Evolutionary conservation across 2,329 filamentous ascomycete genomes (phyloP).

Genomic region (Botrytis byssoidea): DNA sequence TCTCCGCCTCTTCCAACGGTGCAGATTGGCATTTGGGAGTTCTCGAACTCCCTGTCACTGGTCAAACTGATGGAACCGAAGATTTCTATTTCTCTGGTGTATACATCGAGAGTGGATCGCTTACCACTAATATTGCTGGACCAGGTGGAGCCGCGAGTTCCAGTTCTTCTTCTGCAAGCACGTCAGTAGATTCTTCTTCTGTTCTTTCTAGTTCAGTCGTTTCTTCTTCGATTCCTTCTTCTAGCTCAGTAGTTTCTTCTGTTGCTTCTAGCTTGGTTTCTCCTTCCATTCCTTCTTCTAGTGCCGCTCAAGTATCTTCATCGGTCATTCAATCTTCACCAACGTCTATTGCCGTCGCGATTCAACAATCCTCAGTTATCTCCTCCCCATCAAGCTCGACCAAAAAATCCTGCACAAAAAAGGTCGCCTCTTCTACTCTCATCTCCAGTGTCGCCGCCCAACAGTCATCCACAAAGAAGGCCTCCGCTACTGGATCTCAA

Average conservation of each 20-base stretch:
- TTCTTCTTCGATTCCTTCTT: not conserved
- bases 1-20: slow-evolving; percentile 63
- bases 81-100: slow-evolving; percentile 72
- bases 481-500: not conserved
- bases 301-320: not conserved
- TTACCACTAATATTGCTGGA: slow-evolving; percentile 44
- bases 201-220: not conserved
- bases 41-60: slow-evolving; percentile 59
- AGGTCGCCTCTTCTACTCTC: not conserved
- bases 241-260: not conserved
- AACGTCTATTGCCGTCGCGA: not conserved
- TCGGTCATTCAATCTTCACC: not conserved
- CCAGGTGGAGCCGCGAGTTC: slow-evolving; percentile 32
- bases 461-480: not conserved
- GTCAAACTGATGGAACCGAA: slow-evolving; percentile 54
- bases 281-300: not conserved
- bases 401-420: slow-evolving; percentile 17
- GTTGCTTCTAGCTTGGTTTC: not conserved
- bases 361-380: no score
- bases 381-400: no score
- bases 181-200: slow-evolving; percentile 19
- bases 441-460: not conserved
- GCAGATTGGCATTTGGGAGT: slow-evolving; percentile 72
- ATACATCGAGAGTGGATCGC: slow-evolving; percentile 61
- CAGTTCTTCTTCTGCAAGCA: slow-evolving; percentile 13